Conservation (phyloP, 805 yeast species). For the Pichia deserticola region DNA sequence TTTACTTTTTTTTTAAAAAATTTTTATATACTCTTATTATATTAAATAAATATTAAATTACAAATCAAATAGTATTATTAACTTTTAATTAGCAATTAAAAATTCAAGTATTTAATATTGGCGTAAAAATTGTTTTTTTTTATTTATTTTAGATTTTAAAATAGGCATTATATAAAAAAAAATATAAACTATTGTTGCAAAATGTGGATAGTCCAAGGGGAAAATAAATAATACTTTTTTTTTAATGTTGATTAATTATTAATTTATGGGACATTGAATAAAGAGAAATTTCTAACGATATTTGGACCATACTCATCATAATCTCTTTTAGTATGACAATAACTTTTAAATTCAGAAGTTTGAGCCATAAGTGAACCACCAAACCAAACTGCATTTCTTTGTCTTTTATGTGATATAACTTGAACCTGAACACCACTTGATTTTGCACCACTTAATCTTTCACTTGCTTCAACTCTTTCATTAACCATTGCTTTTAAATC, state of each 20-base stretch:
- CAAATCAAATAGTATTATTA: no score
- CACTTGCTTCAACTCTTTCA: slow-evolving; percentile 79
- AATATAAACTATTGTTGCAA: no score
- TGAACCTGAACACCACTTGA: slow-evolving; percentile 95
- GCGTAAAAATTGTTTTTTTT: no score
- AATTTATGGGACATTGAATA: slow-evolving; percentile 76
- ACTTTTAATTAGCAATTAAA: no score
- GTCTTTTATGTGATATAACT: slow-evolving; percentile 95
- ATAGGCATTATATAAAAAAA: no score
- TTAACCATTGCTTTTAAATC: slow-evolving; percentile 84
- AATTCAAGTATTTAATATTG: no score
- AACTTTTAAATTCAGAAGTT: slow-evolving; percentile 92
- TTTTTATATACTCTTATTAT: no score
- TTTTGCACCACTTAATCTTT: slow-evolving; percentile 62
- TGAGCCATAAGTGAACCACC: slow-evolving; percentile 97
- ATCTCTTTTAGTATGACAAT: slow-evolving; percentile 94
- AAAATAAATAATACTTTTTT: neutral
- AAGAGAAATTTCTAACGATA: slow-evolving; percentile 93
- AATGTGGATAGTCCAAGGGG: no score
- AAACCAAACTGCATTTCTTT: slow-evolving; percentile 98
- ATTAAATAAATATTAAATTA: no score
- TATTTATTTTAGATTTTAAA: no score
- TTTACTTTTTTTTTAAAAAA: no score
- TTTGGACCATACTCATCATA: slow-evolving; percentile 98
- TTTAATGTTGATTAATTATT: neutral